Percentiles rank a stretch among this genome's conserved stretches.
These are phyloP conservation scores for Suhomyces guaymorum DNA, from an alignment of 1,139 yeast genomes.

Conservation along the genomic window DNA sequence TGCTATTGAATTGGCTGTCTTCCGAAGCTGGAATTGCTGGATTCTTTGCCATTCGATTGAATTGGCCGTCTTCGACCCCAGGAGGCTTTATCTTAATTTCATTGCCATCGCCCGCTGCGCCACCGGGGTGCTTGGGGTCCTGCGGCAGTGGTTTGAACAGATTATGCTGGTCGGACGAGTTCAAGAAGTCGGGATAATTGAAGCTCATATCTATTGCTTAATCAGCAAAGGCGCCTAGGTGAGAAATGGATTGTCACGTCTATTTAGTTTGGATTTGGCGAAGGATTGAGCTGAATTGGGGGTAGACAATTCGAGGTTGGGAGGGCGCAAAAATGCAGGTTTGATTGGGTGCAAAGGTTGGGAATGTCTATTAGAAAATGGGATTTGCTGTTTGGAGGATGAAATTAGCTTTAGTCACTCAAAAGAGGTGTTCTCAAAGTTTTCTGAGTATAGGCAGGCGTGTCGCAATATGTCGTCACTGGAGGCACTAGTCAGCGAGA, in stretches of 20 bases:
- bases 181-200: slow-evolving; percentile 42
- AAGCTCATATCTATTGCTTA: slow-evolving; percentile 30
- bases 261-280: no score
- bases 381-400: neutral
- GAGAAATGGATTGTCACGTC: no score
- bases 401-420: no score
- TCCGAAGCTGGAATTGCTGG: slow-evolving; percentile 5
- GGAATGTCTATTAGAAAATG: neutral
- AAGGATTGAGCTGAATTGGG: no score
- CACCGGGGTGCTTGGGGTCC: slow-evolving; percentile 1
- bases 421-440: no score
- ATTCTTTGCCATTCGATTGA: neutral
- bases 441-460: no score
- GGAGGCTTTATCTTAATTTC: slow-evolving; percentile 1
- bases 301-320: neutral
- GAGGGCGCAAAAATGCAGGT: neutral
- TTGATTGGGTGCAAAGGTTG: neutral
- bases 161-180: slow-evolving; percentile 6
- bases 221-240: neutral
- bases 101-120: neutral
- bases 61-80: neutral
- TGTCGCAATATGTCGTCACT: no score
- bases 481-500: no score
- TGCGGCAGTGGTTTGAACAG: slow-evolving; percentile 6
- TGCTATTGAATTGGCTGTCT: slow-evolving; percentile 25